Evolutionary conservation across 106 monocot species (phyloP).

Genomic region (Allium sativum): DNA sequence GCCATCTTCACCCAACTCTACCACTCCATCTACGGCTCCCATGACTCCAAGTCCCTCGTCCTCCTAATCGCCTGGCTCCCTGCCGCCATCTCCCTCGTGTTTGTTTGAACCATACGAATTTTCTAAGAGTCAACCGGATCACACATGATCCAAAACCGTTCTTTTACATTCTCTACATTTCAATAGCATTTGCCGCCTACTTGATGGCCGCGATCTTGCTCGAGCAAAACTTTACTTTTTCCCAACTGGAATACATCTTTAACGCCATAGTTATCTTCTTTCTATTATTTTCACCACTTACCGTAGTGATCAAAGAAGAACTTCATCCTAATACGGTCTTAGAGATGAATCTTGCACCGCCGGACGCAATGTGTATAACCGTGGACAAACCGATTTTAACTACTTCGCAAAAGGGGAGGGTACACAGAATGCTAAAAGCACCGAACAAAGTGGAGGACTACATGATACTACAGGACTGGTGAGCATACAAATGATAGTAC

Average conservation of each 20-base stretch:
- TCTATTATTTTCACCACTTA: not conserved
- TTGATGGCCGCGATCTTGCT: not conserved
- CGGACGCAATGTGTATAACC: not conserved
- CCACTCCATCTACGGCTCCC: too few species aligned
- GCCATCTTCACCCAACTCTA: too few species aligned
- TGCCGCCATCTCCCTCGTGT: not conserved
- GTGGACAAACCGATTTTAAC: not conserved
- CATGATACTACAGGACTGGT: not conserved
- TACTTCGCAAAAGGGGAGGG: not conserved
- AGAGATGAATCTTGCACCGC: not conserved
- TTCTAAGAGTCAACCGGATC: not conserved
- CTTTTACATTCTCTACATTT: too few species aligned
- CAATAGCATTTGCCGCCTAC: too few species aligned
- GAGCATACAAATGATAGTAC: conserved; percentile 13
- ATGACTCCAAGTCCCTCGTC: not conserved
- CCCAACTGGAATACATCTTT: not conserved
- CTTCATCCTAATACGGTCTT: not conserved
- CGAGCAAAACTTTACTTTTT: not conserved
- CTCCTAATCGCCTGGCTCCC: too few species aligned
- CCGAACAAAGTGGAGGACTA: not conserved
- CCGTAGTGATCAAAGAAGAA: not conserved
- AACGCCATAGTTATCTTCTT: not conserved
- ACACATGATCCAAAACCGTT: too few species aligned
- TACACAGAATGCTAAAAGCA: not conserved
- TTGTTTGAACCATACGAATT: not conserved